These are phyloP conservation scores for Kappamyces sp. DNA, from an alignment of 192 early-diverging fungal species.

Conservation along the genomic window DNA sequence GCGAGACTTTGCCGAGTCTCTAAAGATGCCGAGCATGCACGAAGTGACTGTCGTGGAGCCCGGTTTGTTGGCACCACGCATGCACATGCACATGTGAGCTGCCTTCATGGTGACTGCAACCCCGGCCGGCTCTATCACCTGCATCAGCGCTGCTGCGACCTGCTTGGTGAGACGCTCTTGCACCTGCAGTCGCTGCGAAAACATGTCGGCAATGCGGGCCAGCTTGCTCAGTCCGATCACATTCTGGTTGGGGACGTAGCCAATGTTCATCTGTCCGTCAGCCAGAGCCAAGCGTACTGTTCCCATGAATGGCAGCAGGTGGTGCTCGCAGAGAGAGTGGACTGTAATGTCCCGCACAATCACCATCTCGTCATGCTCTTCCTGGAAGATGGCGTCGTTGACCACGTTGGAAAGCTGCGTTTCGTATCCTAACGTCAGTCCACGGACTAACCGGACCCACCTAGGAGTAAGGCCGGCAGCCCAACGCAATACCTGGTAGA, in stretches of 20 bases:
- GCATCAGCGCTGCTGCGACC: slow-evolving; percentile 82
- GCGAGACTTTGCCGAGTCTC: slow-evolving; percentile 82
- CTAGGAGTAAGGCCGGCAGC: no score
- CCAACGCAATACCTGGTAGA: no score
- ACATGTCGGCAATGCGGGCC: slow-evolving; percentile 98
- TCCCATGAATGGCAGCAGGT: slow-evolving; percentile 95
- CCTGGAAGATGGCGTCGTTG: slow-evolving; percentile 95
- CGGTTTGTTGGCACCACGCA: slow-evolving; percentile 96
- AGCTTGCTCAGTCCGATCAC: slow-evolving; percentile 96
- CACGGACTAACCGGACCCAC: no score
- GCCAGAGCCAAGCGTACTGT: slow-evolving; percentile 52
- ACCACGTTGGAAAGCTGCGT: slow-evolving; percentile 78
- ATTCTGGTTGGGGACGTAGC: slow-evolving; percentile 90
- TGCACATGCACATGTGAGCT: slow-evolving; percentile 94
- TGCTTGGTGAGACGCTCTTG: slow-evolving; percentile 99
- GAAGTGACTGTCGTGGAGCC: slow-evolving; percentile 90
- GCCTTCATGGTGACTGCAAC: slow-evolving; percentile 98
- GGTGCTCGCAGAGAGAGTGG: slow-evolving; percentile 97
- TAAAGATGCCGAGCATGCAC: slow-evolving; percentile 92
- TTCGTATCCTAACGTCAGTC: slow-evolving; percentile 99
- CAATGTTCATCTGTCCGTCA: slow-evolving; percentile 73
- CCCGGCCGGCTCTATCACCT: slow-evolving; percentile 88
- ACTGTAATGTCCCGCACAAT: slow-evolving; percentile 96
- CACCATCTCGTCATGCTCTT: slow-evolving; percentile 99
- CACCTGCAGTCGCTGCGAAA: slow-evolving; percentile 88